A percentile compares a stretch with the other conserved stretches of the same genome.
Conservation (phyloP, 164 flowering plant genomes). For the Macadamia integrifolia region DNA sequence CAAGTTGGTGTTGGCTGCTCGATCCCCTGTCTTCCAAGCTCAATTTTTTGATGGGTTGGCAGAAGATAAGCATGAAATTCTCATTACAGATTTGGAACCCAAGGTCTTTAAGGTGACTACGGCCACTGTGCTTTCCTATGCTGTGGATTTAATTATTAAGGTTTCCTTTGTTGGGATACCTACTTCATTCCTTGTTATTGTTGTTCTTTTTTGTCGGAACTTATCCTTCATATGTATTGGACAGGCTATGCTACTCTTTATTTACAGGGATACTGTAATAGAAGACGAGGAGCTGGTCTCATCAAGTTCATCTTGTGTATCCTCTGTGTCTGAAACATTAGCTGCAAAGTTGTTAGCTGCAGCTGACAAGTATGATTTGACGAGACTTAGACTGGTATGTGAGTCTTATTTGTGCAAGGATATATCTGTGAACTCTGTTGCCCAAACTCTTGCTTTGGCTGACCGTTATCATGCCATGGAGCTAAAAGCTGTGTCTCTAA, state of each 20-base stretch:
- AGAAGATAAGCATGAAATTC: constrained; percentile 39
- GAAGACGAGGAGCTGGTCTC: constrained; percentile 55
- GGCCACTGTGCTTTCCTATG: constrained; percentile 2
- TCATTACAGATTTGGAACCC: constrained; percentile 61
- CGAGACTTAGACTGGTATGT: constrained; percentile 61
- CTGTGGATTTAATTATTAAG: background rate
- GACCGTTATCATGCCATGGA: constrained; percentile 56
- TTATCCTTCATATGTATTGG: constrained; percentile 7
- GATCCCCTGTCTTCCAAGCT: constrained; percentile 62
- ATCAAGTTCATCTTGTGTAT: constrained; percentile 43
- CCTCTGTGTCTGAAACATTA: constrained; percentile 53
- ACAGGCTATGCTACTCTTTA: constrained; percentile 87
- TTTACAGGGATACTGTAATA: constrained; percentile 65
- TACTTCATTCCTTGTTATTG: background rate
- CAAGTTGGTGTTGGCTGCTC: constrained; percentile 83
- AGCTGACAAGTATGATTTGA: constrained; percentile 65
- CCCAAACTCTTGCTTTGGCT: constrained; percentile 60
- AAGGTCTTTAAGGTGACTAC: constrained; percentile 74
- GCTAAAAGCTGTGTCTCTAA: constrained; percentile 66
- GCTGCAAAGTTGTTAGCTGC: constrained; percentile 70
- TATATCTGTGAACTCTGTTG: constrained; percentile 65
- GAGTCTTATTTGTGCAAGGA: constrained; percentile 69
- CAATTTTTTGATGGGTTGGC: constrained; percentile 43
- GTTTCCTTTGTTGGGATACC: background rate
- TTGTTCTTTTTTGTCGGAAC: background rate